phyloP scores from a whole-genome alignment of 805 yeast species.

The Schwanniomyces occidentalis region DNA sequence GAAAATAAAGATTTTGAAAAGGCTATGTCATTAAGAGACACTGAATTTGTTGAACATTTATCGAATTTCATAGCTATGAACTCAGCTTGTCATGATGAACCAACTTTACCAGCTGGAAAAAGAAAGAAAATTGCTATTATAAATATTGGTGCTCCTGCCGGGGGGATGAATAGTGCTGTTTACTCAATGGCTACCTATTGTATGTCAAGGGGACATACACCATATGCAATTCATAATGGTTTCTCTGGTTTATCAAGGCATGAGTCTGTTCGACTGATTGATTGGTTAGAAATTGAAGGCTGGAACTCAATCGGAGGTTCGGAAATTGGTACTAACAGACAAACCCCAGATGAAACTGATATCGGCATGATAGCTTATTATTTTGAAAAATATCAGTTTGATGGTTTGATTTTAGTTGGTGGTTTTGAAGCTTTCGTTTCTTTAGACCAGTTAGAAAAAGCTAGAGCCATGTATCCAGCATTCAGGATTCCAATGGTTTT shows the following conservation, averaged over 20 bases:
- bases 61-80: constrained; percentile 71
- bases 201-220: constrained; percentile 84
- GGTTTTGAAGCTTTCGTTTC: constrained; percentile 97
- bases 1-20: constrained; percentile 72
- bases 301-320: constrained; percentile 94
- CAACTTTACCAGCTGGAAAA: constrained; percentile 57
- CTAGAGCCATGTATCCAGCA: constrained; percentile 79
- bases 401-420: constrained; percentile 89
- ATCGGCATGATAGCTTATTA: constrained; percentile 90
- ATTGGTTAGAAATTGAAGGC: constrained; percentile 84
- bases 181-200: constrained; percentile 89
- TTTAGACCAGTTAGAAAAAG: constrained; percentile 75
- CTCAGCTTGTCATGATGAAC: constrained; percentile 63
- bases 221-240: constrained; percentile 91
- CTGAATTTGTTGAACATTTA: constrained; percentile 82
- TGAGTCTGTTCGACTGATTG: constrained; percentile 72
- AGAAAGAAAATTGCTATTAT: constrained; percentile 79
- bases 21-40: constrained; percentile 85
- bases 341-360: constrained; percentile 74
- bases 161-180: constrained; percentile 91
- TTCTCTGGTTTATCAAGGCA: constrained; percentile 89
- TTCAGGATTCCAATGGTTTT: constrained; percentile 93
- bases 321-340: constrained; percentile 94
- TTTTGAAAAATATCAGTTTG: constrained; percentile 83
- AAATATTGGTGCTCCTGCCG: constrained; percentile 96